phyloP scores from a whole-genome alignment of 805 yeast genomes.

The Lipomyces lipofer region DNA sequence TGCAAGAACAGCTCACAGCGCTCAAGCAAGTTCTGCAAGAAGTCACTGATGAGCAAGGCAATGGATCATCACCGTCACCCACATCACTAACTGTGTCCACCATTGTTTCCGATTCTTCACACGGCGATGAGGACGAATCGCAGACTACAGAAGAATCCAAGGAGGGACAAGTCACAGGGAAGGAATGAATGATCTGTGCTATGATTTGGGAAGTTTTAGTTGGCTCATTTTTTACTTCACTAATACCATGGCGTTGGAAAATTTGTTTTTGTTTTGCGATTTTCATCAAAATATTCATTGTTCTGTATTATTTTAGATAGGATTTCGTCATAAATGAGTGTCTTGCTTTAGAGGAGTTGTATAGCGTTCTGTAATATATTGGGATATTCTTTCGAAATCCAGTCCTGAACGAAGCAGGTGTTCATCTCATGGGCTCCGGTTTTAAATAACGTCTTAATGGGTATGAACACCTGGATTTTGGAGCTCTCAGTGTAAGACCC shows the following conservation, averaged over 20 bases:
- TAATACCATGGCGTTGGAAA: conserved; percentile 1
- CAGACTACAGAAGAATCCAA: conserved; percentile 2
- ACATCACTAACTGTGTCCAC: neutral
- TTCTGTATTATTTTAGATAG: no score
- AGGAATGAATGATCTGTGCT: neutral
- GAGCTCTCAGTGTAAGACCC: no score
- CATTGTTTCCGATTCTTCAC: neutral
- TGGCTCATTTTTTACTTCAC: neutral
- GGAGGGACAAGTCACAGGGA: neutral
- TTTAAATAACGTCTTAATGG: no score
- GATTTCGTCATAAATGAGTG: no score
- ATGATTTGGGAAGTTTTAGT: neutral
- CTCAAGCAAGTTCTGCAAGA: conserved; percentile 50
- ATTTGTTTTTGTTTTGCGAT: neutral
- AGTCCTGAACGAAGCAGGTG: no score
- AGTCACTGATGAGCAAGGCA: conserved; percentile 21
- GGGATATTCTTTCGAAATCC: no score
- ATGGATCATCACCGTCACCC: conserved; percentile 4
- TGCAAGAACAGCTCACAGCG: conserved; percentile 63
- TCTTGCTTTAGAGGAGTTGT: no score
- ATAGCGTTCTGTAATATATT: no score
- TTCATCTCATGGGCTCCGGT: no score
- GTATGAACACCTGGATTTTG: no score
- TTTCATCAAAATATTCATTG: no score
- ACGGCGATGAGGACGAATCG: neutral